Evolutionary conservation across 176 grass and related monocot genomes (phyloP).

Genomic region (Musa troglodytarum): DNA sequence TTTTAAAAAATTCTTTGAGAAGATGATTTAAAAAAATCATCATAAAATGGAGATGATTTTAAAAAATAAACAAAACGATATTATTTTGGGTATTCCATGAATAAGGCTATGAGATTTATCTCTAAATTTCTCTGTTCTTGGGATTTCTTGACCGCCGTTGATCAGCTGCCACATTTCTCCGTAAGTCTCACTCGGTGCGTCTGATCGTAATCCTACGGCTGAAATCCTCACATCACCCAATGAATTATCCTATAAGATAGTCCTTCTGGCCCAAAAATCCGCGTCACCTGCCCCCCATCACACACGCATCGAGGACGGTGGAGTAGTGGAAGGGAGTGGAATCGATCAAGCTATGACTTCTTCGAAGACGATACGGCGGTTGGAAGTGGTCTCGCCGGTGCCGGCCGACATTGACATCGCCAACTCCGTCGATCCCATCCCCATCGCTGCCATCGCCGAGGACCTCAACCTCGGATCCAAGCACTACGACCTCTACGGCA

Average conservation of each 20-base stretch:
- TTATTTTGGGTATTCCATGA: too few species aligned
- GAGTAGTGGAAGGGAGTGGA: not conserved
- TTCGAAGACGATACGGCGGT: slow-evolving; percentile 56
- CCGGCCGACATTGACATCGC: slow-evolving; percentile 95
- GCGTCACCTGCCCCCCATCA: not conserved
- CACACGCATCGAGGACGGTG: not conserved
- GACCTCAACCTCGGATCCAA: slow-evolving; percentile 59
- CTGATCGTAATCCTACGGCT: too few species aligned
- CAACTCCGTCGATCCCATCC: slow-evolving; percentile 73
- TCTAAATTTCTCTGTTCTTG: too few species aligned
- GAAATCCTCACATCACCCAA: not conserved
- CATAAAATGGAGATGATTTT: too few species aligned
- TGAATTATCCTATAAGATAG: not conserved
- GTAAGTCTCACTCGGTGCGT: too few species aligned
- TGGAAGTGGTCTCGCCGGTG: slow-evolving; percentile 73
- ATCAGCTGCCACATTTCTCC: too few species aligned
- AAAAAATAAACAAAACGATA: too few species aligned
- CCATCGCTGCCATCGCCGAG: slow-evolving; percentile 58
- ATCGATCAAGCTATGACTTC: slow-evolving; percentile 18
- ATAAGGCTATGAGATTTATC: too few species aligned
- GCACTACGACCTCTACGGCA: slow-evolving; percentile 90
- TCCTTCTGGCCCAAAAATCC: not conserved
- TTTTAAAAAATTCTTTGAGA: too few species aligned
- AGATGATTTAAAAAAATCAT: too few species aligned
- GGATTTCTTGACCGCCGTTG: too few species aligned